These are phyloP conservation scores for Lachancea fermentati DNA, from an alignment of 805 yeast genomes.

Conservation along the genomic window DNA sequence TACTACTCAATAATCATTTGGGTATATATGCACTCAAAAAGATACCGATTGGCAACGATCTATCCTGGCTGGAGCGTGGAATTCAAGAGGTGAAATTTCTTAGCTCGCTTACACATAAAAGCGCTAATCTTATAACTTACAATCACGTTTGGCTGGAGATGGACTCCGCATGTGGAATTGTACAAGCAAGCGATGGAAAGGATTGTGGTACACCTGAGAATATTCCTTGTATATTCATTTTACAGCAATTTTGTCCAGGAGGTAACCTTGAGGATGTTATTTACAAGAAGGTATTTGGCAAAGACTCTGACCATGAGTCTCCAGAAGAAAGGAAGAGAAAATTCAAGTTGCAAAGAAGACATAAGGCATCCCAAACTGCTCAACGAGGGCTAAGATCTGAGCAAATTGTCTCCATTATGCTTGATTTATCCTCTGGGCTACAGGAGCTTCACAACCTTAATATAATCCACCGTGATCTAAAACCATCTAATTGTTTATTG, in stretches of 20 bases:
- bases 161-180: constrained; percentile 40
- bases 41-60: constrained; percentile 75
- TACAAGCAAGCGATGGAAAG: constrained; percentile 16
- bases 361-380: constrained; percentile 3
- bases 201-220: constrained; percentile 14
- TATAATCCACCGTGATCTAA: constrained; percentile 81
- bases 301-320: constrained; percentile 33
- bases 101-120: constrained; percentile 41
- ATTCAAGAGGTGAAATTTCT: constrained; percentile 73
- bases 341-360: constrained; percentile 26
- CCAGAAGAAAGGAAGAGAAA: constrained; percentile 36
- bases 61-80: constrained; percentile 61
- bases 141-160: constrained; percentile 91
- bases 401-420: constrained; percentile 65
- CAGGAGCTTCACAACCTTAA: constrained; percentile 66
- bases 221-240: constrained; percentile 69
- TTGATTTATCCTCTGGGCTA: constrained; percentile 66
- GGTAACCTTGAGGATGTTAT: constrained; percentile 77
- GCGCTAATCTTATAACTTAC: constrained; percentile 66
- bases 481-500: constrained; percentile 81
- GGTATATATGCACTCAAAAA: constrained; percentile 84
- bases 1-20: constrained; percentile 57
- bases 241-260: constrained; percentile 85
- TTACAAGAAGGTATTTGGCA: constrained; percentile 27
- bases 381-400: constrained; percentile 40